Evolutionary conservation across 495 filamentous ascomycete species (phyloP).

Genomic region (Aspergillus ostianus): DNA sequence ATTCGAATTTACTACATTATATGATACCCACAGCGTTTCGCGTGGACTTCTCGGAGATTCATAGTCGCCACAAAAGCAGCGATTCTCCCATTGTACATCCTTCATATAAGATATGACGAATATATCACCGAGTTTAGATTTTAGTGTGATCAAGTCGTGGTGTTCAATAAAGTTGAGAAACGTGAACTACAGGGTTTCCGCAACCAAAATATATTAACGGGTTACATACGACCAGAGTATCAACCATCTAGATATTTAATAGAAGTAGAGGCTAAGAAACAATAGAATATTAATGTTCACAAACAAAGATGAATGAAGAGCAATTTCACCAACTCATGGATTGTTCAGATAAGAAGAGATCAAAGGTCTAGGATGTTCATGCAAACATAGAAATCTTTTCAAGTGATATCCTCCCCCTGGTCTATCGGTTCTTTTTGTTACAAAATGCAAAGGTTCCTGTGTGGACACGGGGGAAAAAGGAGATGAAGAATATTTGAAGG

Average conservation of each 20-base stretch:
- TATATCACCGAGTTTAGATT: too few species aligned
- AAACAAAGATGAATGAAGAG: not conserved
- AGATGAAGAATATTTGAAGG: not conserved
- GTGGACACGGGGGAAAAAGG: constrained; percentile 16
- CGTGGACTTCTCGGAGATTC: too few species aligned
- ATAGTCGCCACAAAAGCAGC: too few species aligned
- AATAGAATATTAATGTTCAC: not conserved
- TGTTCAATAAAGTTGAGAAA: too few species aligned
- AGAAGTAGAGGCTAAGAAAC: not conserved
- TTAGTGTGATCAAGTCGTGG: too few species aligned
- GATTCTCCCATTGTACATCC: too few species aligned
- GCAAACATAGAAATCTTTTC: not conserved
- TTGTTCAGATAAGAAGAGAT: not conserved
- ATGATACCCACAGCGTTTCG: too few species aligned
- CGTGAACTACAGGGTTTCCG: too few species aligned
- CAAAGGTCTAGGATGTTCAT: not conserved
- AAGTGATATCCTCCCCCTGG: constrained; percentile 19
- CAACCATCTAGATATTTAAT: not conserved
- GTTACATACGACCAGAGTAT: not conserved
- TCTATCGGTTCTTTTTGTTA: constrained; percentile 39
- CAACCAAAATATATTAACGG: not conserved
- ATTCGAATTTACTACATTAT: too few species aligned
- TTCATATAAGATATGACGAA: too few species aligned
- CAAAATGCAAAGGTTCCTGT: constrained; percentile 28
- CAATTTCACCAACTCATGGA: not conserved